Base-by-base conservation (phyloP, 2,329 filamentous ascomycete species). In the Penicillium sp. region DNA sequence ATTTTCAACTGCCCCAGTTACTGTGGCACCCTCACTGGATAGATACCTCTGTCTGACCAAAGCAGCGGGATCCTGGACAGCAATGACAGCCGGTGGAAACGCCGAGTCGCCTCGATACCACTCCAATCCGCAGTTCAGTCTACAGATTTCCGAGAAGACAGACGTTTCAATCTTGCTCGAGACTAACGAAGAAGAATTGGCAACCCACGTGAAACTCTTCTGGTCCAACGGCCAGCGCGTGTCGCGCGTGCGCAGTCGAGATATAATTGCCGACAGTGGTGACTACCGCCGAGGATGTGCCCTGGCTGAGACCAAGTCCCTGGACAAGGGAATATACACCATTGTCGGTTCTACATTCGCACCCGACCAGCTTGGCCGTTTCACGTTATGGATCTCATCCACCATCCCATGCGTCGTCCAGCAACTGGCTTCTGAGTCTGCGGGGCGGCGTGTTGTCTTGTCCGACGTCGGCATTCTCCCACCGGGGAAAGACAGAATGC, bases 271-370 rank as follows among this genome's bases (percentile, higher is more conserved):
- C 21, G 88, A 91, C 52, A 95, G 91, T 32, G 90, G 90, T n/a
- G 91, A 96, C 62, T 97, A 99, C 73, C 86, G 90, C 46, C 86
- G 88, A 27, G 89, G 89, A 27, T 90, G 89, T 68, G 89, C 90
- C 4, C 79, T 92, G 31, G 86, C 88, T 2, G 84, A 90, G 58
- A 76, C 83, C 6, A 62, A 71, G 66, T 67, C 77, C 18, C 76
- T 96, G 16, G 85, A 86, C 38, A 77, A 84, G 1, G 93, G 93
- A 0, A 81, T 81, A 0, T 99, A 97, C 72, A 97, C 91, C 0
- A 81, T 96, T 52, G 88, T 97, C 6, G 93, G 89, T 69, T 96
- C 91, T 2, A 96, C 93, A 0, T 97, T 95, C 70, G 91, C 96
- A 59, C 82, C 88, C 0, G 88, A 88, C 8, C 90, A 95, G 67